phyloP scores from a whole-genome alignment of 352 stramenopile genomes.

The Phytophthora boehmeriae region DNA sequence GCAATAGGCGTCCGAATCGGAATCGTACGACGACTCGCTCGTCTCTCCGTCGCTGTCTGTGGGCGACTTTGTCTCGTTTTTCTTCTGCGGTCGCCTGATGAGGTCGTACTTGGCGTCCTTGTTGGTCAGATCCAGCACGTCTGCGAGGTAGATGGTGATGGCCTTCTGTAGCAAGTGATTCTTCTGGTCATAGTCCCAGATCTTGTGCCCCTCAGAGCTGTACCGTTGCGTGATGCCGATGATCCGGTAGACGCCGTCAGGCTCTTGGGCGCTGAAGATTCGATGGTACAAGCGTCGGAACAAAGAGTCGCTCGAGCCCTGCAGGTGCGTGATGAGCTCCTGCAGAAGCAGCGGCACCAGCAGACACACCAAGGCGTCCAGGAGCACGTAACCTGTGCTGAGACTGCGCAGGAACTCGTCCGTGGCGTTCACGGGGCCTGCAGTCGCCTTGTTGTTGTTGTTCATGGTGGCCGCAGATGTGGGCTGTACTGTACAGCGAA shows the following conservation, averaged over 20 bases:
- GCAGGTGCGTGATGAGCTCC: constrained; percentile 29
- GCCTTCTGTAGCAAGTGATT: constrained; percentile 55
- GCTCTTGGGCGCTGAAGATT: constrained; percentile 22
- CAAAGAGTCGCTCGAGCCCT: constrained; percentile 27
- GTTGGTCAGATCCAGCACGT: constrained; percentile 38
- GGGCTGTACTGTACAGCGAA: neutral
- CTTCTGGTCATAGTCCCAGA: constrained; percentile 44
- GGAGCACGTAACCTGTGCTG: constrained; percentile 42
- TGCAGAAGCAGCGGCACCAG: constrained; percentile 43
- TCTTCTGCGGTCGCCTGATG: constrained; percentile 24
- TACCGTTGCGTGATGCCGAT: constrained; percentile 42
- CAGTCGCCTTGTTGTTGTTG: constrained; percentile 14
- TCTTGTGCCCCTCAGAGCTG: constrained; percentile 36
- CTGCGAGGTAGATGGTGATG: constrained; percentile 45
- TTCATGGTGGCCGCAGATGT: constrained; percentile 4
- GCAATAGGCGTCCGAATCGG: constrained; percentile 26
- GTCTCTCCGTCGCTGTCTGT: constrained; percentile 23
- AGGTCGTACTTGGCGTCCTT: constrained; percentile 53
- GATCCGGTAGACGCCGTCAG: constrained; percentile 32
- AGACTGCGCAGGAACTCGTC: constrained; percentile 40
- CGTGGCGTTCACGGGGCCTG: constrained; percentile 10
- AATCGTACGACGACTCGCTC: constrained; percentile 21
- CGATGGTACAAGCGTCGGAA: constrained; percentile 15
- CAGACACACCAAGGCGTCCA: constrained; percentile 54
- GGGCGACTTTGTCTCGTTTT: constrained; percentile 7